Evolutionary conservation across 23 red algal species (phyloP).

Genomic region (Gracilaria domingensis): DNA sequence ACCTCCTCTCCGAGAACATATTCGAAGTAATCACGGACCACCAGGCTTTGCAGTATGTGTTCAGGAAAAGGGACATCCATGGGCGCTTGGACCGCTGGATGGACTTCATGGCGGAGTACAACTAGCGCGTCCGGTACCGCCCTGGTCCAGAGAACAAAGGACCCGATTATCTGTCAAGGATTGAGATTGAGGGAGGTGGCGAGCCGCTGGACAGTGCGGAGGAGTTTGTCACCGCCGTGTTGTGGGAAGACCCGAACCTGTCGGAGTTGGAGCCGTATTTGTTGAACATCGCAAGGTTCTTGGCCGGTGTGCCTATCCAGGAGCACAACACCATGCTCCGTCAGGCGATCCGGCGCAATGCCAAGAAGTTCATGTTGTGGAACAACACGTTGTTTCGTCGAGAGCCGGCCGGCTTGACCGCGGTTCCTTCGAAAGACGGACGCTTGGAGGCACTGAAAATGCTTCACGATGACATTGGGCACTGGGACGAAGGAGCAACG

Average conservation of each 20-base stretch:
- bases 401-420: too few relatives aligned
- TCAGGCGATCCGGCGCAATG: neutral
- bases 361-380: slow-evolving; percentile 43
- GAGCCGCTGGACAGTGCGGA: neutral
- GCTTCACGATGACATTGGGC: too few relatives aligned
- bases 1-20: neutral
- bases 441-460: too few relatives aligned
- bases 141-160: too few relatives aligned
- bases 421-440: too few relatives aligned
- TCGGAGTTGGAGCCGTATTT: too few relatives aligned
- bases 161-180: slow-evolving; percentile 6
- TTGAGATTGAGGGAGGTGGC: neutral
- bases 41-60: neutral
- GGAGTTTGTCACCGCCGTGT: neutral
- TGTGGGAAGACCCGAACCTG: too few relatives aligned
- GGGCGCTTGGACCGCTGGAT: slow-evolving; percentile 7
- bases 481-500: neutral
- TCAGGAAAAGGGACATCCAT: slow-evolving; percentile 18
- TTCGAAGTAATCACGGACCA: slow-evolving; percentile 8
- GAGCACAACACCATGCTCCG: neutral
- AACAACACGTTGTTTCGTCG: too few relatives aligned
- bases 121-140: too few relatives aligned
- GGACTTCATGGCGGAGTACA: too few relatives aligned
- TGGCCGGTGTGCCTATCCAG: neutral
- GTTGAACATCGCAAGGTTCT: too few relatives aligned